Evolutionary conservation across 2,329 filamentous ascomycete species (phyloP), one percentile per base, ranked within the genome.

Genomic region (Colletotrichum sp.): DNA sequence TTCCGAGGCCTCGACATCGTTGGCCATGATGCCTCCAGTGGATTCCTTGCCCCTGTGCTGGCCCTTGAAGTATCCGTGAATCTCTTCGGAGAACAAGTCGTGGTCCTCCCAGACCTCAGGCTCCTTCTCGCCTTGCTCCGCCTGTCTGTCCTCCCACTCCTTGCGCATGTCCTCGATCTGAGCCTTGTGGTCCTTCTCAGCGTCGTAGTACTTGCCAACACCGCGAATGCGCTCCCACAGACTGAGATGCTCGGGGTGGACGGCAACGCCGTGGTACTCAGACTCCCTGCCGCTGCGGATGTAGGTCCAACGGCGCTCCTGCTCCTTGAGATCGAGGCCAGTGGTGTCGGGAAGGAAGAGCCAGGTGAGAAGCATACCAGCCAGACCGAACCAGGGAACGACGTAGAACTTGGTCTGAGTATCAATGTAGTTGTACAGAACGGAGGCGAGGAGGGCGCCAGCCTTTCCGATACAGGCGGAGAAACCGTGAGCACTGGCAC

Each of bases 341-440:
- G 96, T 98, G 80, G 96, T 98, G 83, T 98, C 96, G n/a, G 96
- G 96, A 36, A 98, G 93, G 90, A 95, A 98, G 80, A 97, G 79
- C 79, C 88, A 93, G 58, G 96, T 98, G 75, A 98, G 85, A 32
- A 98, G 79, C 87, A 97, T 95, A 79, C 96, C 96, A 18, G 89
- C 93, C 18, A 98, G 93, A 82, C 96, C 96, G 84, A 98, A 98
- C 96, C 96, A 98, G 24, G 96, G 96, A 2, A 98, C 95, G 58
- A 98, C 92, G 84, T 96, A 93, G 88, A 98, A 98, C 84, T 96
- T 97, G 77, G 90, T 94, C 83, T 94, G 92, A 2, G 91, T 93
- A 84, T 92, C 91, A 85, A 98, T 98, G 89, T 98, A 98, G 90
- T 96, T 97, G 92, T 98, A 98, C 64, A 98, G 88, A 5, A 98